phyloP scores from a whole-genome alignment of 2,329 filamentous ascomycete genomes.

The Hymenoscyphus linearis region DNA sequence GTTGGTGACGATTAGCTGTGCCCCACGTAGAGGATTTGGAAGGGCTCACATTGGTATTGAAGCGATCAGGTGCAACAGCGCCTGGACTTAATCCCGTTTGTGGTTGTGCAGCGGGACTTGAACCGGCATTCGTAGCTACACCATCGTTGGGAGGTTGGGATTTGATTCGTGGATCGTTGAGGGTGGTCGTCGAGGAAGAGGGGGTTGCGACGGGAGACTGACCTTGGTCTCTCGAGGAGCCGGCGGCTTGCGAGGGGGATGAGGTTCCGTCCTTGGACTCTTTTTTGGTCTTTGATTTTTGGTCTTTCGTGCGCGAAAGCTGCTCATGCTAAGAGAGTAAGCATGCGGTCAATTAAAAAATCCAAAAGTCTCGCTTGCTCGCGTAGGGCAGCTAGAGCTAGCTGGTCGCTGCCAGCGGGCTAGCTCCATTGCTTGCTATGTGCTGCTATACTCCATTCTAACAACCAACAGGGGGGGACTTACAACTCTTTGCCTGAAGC shows the following conservation, averaged over 20 bases:
- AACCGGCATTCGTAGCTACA: slow-evolving; percentile 17
- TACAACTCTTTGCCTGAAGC: slow-evolving; percentile 96
- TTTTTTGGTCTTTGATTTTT: slow-evolving; percentile 66
- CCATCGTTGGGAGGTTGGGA: slow-evolving; percentile 57
- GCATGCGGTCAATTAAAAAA: slow-evolving; percentile 26
- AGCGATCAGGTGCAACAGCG: slow-evolving; percentile 37
- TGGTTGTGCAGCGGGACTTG: slow-evolving; percentile 24
- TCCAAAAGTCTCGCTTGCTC: slow-evolving; percentile 1
- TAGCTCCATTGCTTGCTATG: not conserved
- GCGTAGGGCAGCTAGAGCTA: not conserved
- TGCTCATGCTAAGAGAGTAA: slow-evolving; percentile 61
- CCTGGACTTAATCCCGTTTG: slow-evolving; percentile 29
- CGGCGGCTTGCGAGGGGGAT: slow-evolving; percentile 57
- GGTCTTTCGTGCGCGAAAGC: slow-evolving; percentile 84
- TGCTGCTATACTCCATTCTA: not conserved
- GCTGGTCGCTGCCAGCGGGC: not conserved
- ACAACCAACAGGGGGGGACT: slow-evolving; percentile 36
- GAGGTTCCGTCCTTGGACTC: slow-evolving; percentile 71
- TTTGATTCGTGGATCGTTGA: slow-evolving; percentile 83
- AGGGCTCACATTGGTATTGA: slow-evolving; percentile 35
- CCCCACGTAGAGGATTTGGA: slow-evolving; percentile 42
- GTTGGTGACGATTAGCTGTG: slow-evolving; percentile 58
- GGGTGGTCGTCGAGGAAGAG: slow-evolving; percentile 80
- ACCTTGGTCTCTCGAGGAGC: slow-evolving; percentile 45
- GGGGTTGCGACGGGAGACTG: slow-evolving; percentile 68